A percentile compares a stretch with the other conserved stretches of the same genome.
Conservation (phyloP, 2,329 filamentous ascomycete genomes). For the Penicillium hesseltinei region DNA sequence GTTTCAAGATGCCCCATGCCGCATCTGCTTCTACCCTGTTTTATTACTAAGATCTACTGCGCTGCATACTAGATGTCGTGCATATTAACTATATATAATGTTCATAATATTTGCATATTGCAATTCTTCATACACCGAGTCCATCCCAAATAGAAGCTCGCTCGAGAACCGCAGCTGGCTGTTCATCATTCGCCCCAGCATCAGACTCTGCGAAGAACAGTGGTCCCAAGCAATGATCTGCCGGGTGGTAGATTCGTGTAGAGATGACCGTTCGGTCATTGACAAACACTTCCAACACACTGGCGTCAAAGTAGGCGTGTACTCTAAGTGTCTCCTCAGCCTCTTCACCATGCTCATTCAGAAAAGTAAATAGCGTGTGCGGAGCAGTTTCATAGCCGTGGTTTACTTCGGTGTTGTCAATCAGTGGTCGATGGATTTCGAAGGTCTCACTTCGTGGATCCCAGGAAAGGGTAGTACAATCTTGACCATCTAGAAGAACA, state of each 20-base stretch:
- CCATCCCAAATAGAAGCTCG: constrained; percentile 28
- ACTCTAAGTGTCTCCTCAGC: constrained; percentile 40
- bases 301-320: constrained; percentile 44
- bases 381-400: constrained; percentile 41
- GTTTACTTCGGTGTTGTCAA: constrained; percentile 33
- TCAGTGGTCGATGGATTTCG: constrained; percentile 37
- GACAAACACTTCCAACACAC: constrained; percentile 48
- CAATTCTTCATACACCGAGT: constrained; percentile 9
- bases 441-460: constrained; percentile 41
- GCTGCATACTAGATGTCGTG: neutral
- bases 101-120: constrained; percentile 2
- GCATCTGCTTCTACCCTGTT: constrained; percentile 4
- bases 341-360: constrained; percentile 15
- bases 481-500: constrained; percentile 23
- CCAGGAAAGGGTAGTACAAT: constrained; percentile 44
- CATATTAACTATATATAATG: constrained; percentile 1
- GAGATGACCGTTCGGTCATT: constrained; percentile 46
- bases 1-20: neutral
- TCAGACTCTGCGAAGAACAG: constrained; percentile 24
- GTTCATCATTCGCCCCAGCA: neutral
- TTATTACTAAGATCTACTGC: constrained; percentile 2
- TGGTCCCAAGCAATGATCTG: constrained; percentile 13
- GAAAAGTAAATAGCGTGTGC: constrained; percentile 49
- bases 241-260: constrained; percentile 37
- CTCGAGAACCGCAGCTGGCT: constrained; percentile 14